These are phyloP conservation scores for Hymenoscyphus occultus DNA, from an alignment of 2,329 filamentous ascomycete genomes.

Conservation along the genomic window DNA sequence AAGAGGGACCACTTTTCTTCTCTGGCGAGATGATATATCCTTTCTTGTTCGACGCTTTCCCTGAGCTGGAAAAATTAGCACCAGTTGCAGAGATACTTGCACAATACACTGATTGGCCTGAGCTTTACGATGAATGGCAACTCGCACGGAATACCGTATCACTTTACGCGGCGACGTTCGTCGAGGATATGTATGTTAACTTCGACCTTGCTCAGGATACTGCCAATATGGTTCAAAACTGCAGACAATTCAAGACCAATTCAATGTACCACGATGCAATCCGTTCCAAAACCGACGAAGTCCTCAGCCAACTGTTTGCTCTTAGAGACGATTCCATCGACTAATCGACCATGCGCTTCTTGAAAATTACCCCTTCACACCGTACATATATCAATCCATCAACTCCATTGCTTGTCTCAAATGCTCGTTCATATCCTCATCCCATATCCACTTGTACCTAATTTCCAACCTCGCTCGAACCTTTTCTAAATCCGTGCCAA, in stretches of 20 bases:
- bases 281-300: conserved; percentile 68
- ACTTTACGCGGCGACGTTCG: conserved; percentile 77
- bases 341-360: conserved; percentile 32
- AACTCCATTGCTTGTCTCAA: conserved; percentile 40
- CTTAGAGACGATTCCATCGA: conserved; percentile 68
- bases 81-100: conserved; percentile 71
- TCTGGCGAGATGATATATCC: conserved; percentile 92
- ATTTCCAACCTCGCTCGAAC: conserved; percentile 39
- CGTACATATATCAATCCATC: conserved; percentile 24
- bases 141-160: conserved; percentile 77
- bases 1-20: conserved; percentile 64
- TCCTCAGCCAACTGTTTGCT: conserved; percentile 72
- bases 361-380: background rate
- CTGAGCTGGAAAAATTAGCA: conserved; percentile 68
- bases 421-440: conserved; percentile 36
- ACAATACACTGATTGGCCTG: conserved; percentile 64
- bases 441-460: conserved; percentile 40
- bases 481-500: conserved; percentile 38
- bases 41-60: conserved; percentile 78
- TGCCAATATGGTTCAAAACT: conserved; percentile 68
- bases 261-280: conserved; percentile 83
- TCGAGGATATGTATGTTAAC: conserved; percentile 93
- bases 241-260: conserved; percentile 83
- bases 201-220: conserved; percentile 71
- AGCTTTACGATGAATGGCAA: conserved; percentile 71